phyloP scores from a whole-genome alignment of 495 filamentous ascomycete species.

The Penicillium goetzii region DNA sequence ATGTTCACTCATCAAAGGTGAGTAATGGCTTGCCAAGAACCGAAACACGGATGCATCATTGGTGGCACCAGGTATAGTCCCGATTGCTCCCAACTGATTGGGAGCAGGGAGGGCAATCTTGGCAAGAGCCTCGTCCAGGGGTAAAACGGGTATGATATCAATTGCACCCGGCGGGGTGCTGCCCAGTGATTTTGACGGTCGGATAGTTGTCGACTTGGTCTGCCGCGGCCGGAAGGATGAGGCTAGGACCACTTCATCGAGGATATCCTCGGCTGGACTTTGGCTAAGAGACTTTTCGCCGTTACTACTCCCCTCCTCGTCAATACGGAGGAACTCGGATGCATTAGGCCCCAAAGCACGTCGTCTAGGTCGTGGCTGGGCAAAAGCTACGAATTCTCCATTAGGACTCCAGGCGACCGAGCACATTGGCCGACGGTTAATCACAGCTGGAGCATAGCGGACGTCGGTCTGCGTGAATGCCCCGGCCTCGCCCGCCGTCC shows the following conservation, averaged over 20 bases:
- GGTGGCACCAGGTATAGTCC: slow-evolving; percentile 58
- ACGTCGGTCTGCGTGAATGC: slow-evolving; percentile 88
- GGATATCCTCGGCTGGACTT: slow-evolving; percentile 67
- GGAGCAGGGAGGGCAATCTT: slow-evolving; percentile 55
- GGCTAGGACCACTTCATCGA: slow-evolving; percentile 62
- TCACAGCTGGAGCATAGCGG: slow-evolving; percentile 76
- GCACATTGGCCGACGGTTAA: slow-evolving; percentile 59
- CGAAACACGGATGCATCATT: slow-evolving; percentile 57
- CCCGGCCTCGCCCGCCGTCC: slow-evolving; percentile 85
- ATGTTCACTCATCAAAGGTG: slow-evolving; percentile 40
- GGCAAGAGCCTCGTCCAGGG: slow-evolving; percentile 64
- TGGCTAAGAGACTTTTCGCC: slow-evolving; percentile 58
- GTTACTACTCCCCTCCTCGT: slow-evolving; percentile 39
- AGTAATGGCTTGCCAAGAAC: slow-evolving; percentile 64
- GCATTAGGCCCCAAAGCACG: slow-evolving; percentile 40
- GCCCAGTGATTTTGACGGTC: slow-evolving; percentile 47
- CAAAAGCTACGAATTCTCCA: slow-evolving; percentile 52
- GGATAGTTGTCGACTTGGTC: slow-evolving; percentile 35
- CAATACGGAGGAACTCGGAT: slow-evolving; percentile 37
- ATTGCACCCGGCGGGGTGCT: slow-evolving; percentile 61
- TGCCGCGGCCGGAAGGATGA: slow-evolving; percentile 47
- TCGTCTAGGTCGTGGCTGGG: slow-evolving; percentile 51
- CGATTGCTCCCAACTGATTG: slow-evolving; percentile 65
- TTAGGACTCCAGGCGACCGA: slow-evolving; percentile 52
- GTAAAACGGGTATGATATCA: slow-evolving; percentile 53